Evolutionary conservation across 192 early-diverging fungal species (phyloP).

Genomic region (Spizellomyces sp.): DNA sequence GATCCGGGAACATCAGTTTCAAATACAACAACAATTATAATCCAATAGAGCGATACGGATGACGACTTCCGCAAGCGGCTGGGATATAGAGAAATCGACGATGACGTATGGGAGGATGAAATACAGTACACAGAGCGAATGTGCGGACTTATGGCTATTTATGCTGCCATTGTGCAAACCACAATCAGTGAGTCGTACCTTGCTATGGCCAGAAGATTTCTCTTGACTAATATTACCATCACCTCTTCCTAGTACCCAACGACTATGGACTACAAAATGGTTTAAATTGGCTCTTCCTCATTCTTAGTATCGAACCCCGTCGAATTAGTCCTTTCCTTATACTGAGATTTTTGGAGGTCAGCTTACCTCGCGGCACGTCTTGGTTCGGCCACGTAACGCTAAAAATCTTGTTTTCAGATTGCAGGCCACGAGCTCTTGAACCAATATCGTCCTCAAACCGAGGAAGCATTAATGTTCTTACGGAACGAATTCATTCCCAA

Average conservation of each 20-base stretch:
- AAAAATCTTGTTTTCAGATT: conserved; percentile 17
- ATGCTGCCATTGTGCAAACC: conserved; percentile 68
- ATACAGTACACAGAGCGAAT: conserved; percentile 68
- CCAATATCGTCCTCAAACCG: conserved; percentile 47
- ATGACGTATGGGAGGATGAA: conserved; percentile 53
- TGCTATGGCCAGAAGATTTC: not conserved
- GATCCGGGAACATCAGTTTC: not conserved
- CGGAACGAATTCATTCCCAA: conserved; percentile 29
- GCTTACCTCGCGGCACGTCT: conserved; percentile 3
- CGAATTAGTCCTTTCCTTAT: conserved; percentile 68
- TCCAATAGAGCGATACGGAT: conserved; percentile 41
- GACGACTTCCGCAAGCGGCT: conserved; percentile 40
- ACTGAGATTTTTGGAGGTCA: conserved; percentile 61
- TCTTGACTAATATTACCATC: not conserved
- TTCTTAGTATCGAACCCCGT: conserved; percentile 67
- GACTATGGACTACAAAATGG: conserved; percentile 58
- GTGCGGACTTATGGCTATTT: conserved; percentile 68
- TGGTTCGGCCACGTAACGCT: not conserved
- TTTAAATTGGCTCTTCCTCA: conserved; percentile 75
- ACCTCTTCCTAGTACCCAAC: conserved; percentile 33
- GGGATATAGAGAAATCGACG: conserved; percentile 45
- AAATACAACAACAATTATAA: conserved; percentile 2
- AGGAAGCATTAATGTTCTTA: conserved; percentile 49
- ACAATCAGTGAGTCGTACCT: conserved; percentile 32
- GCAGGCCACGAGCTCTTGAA: conserved; percentile 40